These are phyloP conservation scores for Aspergillus hortae DNA, from an alignment of 2,329 filamentous ascomycete genomes.

Conservation along the genomic window DNA sequence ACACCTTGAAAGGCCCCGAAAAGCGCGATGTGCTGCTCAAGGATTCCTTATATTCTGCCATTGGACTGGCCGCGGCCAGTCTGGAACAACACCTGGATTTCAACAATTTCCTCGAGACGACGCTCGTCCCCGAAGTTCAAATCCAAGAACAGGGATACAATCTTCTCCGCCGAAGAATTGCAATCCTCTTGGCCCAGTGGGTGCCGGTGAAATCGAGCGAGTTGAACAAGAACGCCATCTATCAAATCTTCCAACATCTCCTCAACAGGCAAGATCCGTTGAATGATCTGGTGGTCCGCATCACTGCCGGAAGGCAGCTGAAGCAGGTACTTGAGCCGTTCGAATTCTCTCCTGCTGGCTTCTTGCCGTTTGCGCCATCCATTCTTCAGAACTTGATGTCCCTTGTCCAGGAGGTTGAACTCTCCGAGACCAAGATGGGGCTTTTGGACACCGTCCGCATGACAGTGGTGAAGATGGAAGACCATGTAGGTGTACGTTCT, in stretches of 20 bases:
- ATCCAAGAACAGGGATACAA: conserved; percentile 65
- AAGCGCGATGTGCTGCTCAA: conserved; percentile 75
- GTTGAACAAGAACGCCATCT: conserved; percentile 68
- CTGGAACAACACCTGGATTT: conserved; percentile 77
- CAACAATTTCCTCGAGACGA: conserved; percentile 70
- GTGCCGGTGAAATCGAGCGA: conserved; percentile 71
- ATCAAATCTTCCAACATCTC: conserved; percentile 84
- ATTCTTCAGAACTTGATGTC: conserved; percentile 70
- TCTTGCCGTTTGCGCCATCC: conserved; percentile 72
- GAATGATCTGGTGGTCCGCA: conserved; percentile 88
- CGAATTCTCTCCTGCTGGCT: conserved; percentile 69
- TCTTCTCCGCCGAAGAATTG: conserved; percentile 79
- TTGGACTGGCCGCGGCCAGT: conserved; percentile 79
- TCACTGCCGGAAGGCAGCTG: conserved; percentile 85
- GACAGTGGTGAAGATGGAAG: conserved; percentile 77
- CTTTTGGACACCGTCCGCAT: conserved; percentile 82
- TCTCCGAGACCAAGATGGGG: conserved; percentile 85
- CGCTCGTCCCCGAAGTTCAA: conserved; percentile 75
- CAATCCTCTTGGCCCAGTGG: conserved; percentile 88
- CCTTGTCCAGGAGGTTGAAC: conserved; percentile 74
- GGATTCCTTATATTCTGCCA: conserved; percentile 90
- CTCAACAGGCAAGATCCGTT: conserved; percentile 70
- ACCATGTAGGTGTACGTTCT: conserved; percentile 49
- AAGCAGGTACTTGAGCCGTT: conserved; percentile 79
- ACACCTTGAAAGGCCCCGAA: conserved; percentile 42